Percentiles rank a stretch among this genome's conserved stretches.
phyloP scores from a whole-genome alignment of 1,284 basidiomycete genomes.

The Ceratobasidium sp. region DNA sequence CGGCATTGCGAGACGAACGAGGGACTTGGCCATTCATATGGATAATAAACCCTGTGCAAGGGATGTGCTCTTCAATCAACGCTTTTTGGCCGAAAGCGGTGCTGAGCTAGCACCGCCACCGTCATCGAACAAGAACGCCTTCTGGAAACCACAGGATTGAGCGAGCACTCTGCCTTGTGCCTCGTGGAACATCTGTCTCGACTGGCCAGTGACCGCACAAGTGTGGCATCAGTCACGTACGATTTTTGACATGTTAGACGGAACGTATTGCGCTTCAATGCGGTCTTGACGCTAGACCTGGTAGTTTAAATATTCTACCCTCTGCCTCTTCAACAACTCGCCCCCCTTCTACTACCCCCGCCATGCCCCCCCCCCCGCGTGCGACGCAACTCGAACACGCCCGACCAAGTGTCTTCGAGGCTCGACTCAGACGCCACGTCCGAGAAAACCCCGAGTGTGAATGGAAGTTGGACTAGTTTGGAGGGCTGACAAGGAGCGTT shows the following conservation, averaged over 20 bases:
- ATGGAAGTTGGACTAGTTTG: conserved; percentile 19
- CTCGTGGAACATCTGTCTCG: no score
- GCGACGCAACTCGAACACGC: neutral
- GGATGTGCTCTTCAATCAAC: neutral
- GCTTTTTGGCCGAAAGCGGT: neutral
- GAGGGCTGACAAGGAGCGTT: neutral
- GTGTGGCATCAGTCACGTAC: neutral
- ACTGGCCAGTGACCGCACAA: no score
- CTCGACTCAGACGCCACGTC: no score
- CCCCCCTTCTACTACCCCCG: neutral
- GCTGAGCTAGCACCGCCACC: no score
- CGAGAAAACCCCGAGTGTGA: conserved; percentile 6
- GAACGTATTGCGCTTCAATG: neutral
- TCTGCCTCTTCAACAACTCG: neutral
- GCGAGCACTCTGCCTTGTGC: no score
- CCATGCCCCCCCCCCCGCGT: neutral
- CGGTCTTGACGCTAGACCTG: no score
- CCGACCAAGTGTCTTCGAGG: conserved; percentile 18
- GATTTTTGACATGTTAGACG: neutral
- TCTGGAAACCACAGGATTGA: no score
- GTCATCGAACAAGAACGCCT: no score
- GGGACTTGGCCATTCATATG: no score
- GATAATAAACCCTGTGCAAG: no score
- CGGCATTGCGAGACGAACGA: no score
- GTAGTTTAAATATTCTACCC: neutral